phyloP scores from a whole-genome alignment of 73 alveolate genomes.

The Stentor coeruleus region DNA sequence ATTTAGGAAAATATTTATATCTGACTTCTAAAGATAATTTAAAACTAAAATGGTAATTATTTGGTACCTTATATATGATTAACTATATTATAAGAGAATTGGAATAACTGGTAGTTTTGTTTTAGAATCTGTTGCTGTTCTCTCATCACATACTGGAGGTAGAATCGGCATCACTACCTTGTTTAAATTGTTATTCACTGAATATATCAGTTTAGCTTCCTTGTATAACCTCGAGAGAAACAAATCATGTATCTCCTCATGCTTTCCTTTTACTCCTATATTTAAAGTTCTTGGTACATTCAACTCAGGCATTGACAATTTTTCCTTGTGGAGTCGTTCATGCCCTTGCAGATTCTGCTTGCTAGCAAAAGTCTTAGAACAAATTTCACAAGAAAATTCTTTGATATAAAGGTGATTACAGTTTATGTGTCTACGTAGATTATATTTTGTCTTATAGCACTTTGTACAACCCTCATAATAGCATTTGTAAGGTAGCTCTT shows the following conservation, averaged over 20 bases:
- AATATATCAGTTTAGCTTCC: background rate
- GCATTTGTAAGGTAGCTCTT: background rate
- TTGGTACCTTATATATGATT: no score
- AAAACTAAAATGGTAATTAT: no score
- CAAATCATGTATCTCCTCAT: background rate
- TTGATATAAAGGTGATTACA: background rate
- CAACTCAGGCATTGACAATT: background rate
- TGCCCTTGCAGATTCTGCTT: conserved; percentile 22
- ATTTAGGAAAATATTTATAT: no score
- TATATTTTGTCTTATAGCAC: background rate
- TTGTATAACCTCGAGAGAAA: background rate
- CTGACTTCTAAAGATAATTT: no score
- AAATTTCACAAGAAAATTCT: background rate
- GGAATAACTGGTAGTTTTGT: background rate
- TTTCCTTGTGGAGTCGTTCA: background rate
- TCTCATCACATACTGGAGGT: background rate
- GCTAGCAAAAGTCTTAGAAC: conserved; percentile 9
- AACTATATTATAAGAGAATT: no score
- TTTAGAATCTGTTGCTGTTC: background rate
- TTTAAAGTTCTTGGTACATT: background rate
- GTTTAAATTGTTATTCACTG: background rate
- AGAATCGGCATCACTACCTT: background rate
- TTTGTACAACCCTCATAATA: background rate
- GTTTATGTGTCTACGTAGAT: conserved; percentile 12
- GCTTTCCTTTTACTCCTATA: background rate